Evolutionary conservation across 2,329 filamentous ascomycete genomes (phyloP), one percentile per base, ranked within the genome.

Genomic region (Cephalotrichum gorgonifer): DNA sequence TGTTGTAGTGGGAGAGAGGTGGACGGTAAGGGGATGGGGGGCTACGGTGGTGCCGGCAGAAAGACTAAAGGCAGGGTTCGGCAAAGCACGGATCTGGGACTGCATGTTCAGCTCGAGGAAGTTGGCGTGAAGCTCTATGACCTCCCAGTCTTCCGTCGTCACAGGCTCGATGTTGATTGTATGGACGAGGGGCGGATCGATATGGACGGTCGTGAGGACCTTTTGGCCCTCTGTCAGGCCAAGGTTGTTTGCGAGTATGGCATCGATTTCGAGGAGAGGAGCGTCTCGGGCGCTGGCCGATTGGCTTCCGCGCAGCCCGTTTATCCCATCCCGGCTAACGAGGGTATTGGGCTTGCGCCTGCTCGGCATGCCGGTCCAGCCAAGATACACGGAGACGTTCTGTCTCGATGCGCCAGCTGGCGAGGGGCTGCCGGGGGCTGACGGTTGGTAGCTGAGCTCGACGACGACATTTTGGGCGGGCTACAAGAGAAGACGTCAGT

Each of bases 291-390:
- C 35, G 17, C 2, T 20, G 61, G 89, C 86, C 53, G 93, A 87
- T 58, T 82, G 70, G n/a, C 68, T 64, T 27, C 74, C 74, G 53
- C 81, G 73, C 30, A 70, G 69, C 22, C 77, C 74, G 55, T 71
- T 78, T 56, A 89, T 76, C 1, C 87, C 85, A 60, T 93, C 86
- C 56, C 84, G 81, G 50, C 79, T 76, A 26, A 93, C 80, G 26
- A 90, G 75, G 1, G 87, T 79, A 12, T 83, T 79, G 56, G 86
- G 71, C 63, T 82, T 86, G 60, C 87, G 81, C 74, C 90, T 94
- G 72, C 90, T 96, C 55, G 89, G 86, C 88, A 98, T 94, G 57
- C 93, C 93, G 11, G 93, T 96, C 93, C 93, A 98, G 64, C 93
- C 93, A 52, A 95, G 75, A 63, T 86, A 98, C 58, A 94, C 75